Conservation (phyloP, 176 grass and related monocot genomes). For the Olyra latifolia region DNA sequence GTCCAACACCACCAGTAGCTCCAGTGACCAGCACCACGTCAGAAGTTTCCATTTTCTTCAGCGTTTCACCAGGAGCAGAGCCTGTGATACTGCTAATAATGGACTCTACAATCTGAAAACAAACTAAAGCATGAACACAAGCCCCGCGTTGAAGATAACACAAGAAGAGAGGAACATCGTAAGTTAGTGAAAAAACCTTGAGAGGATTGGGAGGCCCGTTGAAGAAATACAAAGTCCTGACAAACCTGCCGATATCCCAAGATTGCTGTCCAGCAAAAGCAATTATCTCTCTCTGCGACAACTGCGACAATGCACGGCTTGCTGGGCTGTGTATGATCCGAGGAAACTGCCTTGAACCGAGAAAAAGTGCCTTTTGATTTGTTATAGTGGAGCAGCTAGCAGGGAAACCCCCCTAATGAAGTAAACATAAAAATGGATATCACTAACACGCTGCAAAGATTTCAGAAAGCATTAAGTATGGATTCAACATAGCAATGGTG, state of each 20-base stretch:
- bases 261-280: constrained; percentile 59
- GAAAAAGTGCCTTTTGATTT: constrained; percentile 34
- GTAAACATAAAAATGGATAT: neutral
- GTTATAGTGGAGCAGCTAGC: constrained; percentile 43
- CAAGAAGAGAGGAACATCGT: neutral
- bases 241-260: constrained; percentile 93
- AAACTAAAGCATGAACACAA: constrained; percentile 1
- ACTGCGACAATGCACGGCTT: constrained; percentile 16
- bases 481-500: neutral
- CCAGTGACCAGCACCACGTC: constrained; percentile 73
- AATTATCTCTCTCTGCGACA: constrained; percentile 48
- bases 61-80: constrained; percentile 43
- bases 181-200: constrained; percentile 47
- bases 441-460: neutral
- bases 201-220: constrained; percentile 92
- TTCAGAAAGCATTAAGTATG: too few relatives aligned
- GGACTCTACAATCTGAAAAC: constrained; percentile 67
- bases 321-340: constrained; percentile 40
- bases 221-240: constrained; percentile 86
- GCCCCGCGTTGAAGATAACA: neutral
- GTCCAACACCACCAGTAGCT: constrained; percentile 87
- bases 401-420: constrained; percentile 48
- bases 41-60: constrained; percentile 62
- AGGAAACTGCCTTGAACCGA: constrained; percentile 43
- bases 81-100: constrained; percentile 68